phyloP scores from a whole-genome alignment of 2,329 filamentous ascomycete genomes.

The Xylaria sp. region DNA sequence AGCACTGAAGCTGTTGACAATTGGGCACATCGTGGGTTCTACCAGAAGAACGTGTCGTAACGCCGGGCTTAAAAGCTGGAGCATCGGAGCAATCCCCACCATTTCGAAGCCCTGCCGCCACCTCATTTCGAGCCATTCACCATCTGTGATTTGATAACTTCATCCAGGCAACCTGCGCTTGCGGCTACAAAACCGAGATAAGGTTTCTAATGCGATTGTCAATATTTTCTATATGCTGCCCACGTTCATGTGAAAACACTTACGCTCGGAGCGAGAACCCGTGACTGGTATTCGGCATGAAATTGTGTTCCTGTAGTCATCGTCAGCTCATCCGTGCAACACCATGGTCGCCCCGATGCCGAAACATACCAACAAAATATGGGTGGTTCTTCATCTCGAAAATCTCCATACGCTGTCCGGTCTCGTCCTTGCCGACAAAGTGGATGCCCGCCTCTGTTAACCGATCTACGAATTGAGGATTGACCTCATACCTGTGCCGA shows the following conservation, averaged over 20 bases:
- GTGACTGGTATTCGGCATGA: constrained; percentile 85
- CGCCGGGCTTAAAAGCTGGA: background rate
- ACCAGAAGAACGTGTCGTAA: constrained; percentile 1
- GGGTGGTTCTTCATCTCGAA: constrained; percentile 85
- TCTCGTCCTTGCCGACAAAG: constrained; percentile 83
- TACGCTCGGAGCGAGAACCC: constrained; percentile 71
- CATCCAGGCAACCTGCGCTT: constrained; percentile 71
- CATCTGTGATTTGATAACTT: constrained; percentile 39
- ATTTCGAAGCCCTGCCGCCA: background rate
- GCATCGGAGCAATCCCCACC: background rate
- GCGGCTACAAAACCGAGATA: constrained; percentile 89
- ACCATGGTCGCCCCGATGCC: too few relatives aligned
- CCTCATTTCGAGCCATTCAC: constrained; percentile 30
- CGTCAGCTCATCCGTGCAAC: constrained; percentile 1
- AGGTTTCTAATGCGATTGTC: constrained; percentile 52
- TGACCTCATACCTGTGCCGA: constrained; percentile 90
- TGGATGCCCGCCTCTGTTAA: constrained; percentile 75
- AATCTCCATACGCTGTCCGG: constrained; percentile 82
- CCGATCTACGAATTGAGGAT: constrained; percentile 77
- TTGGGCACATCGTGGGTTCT: background rate
- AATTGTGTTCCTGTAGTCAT: constrained; percentile 64
- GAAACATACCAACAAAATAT: constrained; percentile 70
- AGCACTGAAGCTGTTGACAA: background rate
- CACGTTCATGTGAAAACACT: background rate
- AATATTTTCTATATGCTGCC: background rate